These are phyloP conservation scores for Pseudoneurospora amorphoporcata DNA, from an alignment of 495 filamentous ascomycete species.

Conservation along the genomic window DNA sequence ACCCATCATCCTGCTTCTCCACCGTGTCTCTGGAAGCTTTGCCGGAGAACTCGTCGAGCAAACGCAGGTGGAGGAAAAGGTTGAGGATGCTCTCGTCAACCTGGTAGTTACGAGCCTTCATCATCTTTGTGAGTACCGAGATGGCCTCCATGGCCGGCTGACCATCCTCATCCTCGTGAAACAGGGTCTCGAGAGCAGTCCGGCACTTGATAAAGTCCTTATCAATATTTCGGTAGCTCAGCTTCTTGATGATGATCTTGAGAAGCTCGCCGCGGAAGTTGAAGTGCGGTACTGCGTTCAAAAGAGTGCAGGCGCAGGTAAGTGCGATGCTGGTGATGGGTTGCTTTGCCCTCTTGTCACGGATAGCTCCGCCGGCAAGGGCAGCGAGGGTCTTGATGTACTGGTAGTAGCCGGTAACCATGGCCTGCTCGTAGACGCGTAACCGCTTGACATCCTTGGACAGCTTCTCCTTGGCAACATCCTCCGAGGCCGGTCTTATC, in stretches of 20 bases:
- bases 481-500: constrained; percentile 71
- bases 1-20: constrained; percentile 43
- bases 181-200: constrained; percentile 69
- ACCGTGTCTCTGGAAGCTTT: constrained; percentile 69
- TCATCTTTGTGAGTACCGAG: constrained; percentile 80
- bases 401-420: constrained; percentile 68
- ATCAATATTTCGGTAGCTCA: constrained; percentile 59
- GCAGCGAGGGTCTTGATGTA: constrained; percentile 64
- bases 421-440: constrained; percentile 70
- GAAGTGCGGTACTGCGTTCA: constrained; percentile 82
- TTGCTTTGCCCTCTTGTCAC: constrained; percentile 38
- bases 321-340: constrained; percentile 62
- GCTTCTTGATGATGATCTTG: constrained; percentile 73
- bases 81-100: constrained; percentile 80
- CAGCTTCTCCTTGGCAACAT: constrained; percentile 61
- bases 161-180: constrained; percentile 81
- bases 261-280: constrained; percentile 85
- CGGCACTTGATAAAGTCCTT: constrained; percentile 67
- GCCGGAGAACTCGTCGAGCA: constrained; percentile 75
- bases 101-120: constrained; percentile 71
- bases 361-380: neutral
- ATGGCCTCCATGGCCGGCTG: constrained; percentile 79
- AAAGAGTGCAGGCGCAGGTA: constrained; percentile 68
- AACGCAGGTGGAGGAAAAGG: constrained; percentile 79
- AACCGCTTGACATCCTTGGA: constrained; percentile 85